Base-by-base conservation (phyloP, 2,329 filamentous ascomycete genomes). In the Fusarium proliferatum region DNA sequence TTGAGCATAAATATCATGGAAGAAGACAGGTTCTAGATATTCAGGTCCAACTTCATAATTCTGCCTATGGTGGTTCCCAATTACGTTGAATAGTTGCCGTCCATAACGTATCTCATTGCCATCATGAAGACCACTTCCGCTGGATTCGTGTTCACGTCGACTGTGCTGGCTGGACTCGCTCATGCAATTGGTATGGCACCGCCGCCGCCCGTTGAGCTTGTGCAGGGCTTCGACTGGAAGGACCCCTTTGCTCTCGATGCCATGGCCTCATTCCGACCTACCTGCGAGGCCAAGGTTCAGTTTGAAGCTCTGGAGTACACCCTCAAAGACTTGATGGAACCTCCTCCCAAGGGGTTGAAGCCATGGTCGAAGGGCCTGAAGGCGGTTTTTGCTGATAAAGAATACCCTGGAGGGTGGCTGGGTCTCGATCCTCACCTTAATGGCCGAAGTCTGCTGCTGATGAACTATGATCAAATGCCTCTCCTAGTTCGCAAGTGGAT, bases 341-440 rank as follows among this genome's bases (percentile, higher is more conserved):
- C 77, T 13, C 78, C 79, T 12, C 85, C 85, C 9, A 58, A 68
- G 5, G 85, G 85, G 17, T 79, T 86, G 12, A 77, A 78, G 59
- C 80, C 81, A 6, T 86, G 81, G 79, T 79, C 77, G 43, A 78
- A 81, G 10, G 84, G 82, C 3, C 81, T 86, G 45, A 85, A 84
- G 74, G 74, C 75, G 19, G 76, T 84, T 46, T 86, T 86, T 71
- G 64, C 77, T 12, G 79, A 79, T 9, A 80, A 82, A 38, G 79
- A 83, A 56, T 87, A 89, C 76, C 87, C 87, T 0, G 87, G 87
- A 30, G 83, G 83, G 45, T 89, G 87, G 87, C 81, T 82, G 33
- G 87, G 87, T 41, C 79, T 85, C 30, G 87, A 89, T 73, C 82
- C 81, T n/a, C 87, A 89, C 77, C 84, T 85, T 55, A 82, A 84